Evolutionary conservation across 495 filamentous ascomycete genomes (phyloP), one percentile per base, ranked within the genome.

Genomic region (Podospora conica): DNA sequence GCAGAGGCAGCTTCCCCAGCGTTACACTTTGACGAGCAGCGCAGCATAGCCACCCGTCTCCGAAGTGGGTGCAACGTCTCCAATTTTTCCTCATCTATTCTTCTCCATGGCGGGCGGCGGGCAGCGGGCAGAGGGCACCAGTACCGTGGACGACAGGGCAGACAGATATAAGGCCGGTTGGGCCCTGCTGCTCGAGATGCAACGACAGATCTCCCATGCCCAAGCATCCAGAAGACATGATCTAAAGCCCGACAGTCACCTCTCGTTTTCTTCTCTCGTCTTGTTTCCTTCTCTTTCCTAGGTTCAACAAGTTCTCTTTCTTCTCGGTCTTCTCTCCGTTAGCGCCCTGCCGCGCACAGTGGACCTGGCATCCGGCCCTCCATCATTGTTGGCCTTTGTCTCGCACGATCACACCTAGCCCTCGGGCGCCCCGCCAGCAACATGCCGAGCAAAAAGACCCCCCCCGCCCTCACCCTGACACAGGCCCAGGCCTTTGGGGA

Each of bases 31-130:
- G 23, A 23, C 61, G 23, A 27, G 61, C 59, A 53, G 53, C 61
- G 61, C 59, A 53, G 53, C 61, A 63, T 23, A 63, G 61, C 61
- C 61, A 63, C 61, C 40, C 61, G 61, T 63, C 54, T 53, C 61
- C 59, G 59, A 48, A 15, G 61, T 31, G 24, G 29, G 53, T 63
- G 11, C 21, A 22, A 27, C 48, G 15, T 48, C 40, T n/a, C 40
- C 40, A 48, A 6, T n/a, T 54, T 33, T 55, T n/a, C 25, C 25
- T 54, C 31, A 27, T 55, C 27, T 54, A 55, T 27, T 53, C 53
- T 58, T 59, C 24, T 59, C 40, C 59, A 61, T 20, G 28, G 25
- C 40, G 40, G 18, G 11, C 40, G n/a, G 15, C 40, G 29, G 12
- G 29, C 10, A 12, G 10, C 25, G 11, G 29, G n/a, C n/a, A n/a